A percentile compares a stretch with the other conserved stretches of the same genome.
Evolutionary conservation across 345 rosid species (phyloP).

Genomic region (Salix suchowensis): DNA sequence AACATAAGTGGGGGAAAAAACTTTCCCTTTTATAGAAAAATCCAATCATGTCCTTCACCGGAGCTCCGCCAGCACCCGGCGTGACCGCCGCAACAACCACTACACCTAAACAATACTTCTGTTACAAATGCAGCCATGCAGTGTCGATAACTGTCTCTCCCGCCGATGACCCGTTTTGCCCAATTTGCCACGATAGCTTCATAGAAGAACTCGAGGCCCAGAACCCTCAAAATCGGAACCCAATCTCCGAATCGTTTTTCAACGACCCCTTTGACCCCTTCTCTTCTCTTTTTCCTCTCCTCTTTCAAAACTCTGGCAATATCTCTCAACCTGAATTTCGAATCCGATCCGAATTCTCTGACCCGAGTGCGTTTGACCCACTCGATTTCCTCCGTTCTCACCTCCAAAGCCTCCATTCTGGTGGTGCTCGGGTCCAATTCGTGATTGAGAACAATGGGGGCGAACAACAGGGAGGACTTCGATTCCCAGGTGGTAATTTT

Average conservation of each 20-base stretch:
- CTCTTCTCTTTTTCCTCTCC: constrained; percentile 24
- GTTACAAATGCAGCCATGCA: constrained; percentile 33
- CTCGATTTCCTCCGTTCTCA: constrained; percentile 34
- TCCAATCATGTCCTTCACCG: constrained; percentile 28
- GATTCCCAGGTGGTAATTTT: constrained; percentile 22
- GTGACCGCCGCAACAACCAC: constrained; percentile 7
- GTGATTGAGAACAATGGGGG: constrained; percentile 30
- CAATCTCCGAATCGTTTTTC: constrained; percentile 12
- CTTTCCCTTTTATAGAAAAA: neutral
- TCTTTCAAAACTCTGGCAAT: constrained; percentile 18
- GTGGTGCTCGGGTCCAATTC: constrained; percentile 43
- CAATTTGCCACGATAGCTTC: constrained; percentile 42
- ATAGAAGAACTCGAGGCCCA: constrained; percentile 40
- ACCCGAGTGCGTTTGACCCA: constrained; percentile 23
- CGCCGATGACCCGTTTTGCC: constrained; percentile 36
- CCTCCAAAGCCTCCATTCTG: constrained; percentile 29
- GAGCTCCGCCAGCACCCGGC: constrained; percentile 9
- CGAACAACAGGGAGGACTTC: constrained; percentile 20
- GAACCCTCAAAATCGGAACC: constrained; percentile 8
- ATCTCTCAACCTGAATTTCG: neutral
- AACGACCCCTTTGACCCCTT: constrained; percentile 23
- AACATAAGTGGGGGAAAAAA: too few species aligned
- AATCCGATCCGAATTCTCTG: neutral
- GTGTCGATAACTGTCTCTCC: constrained; percentile 24
- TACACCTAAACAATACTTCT: constrained; percentile 23